phyloP scores from a whole-genome alignment of 2,329 filamentous ascomycete species.

The Arthrobotrys megalospora region DNA sequence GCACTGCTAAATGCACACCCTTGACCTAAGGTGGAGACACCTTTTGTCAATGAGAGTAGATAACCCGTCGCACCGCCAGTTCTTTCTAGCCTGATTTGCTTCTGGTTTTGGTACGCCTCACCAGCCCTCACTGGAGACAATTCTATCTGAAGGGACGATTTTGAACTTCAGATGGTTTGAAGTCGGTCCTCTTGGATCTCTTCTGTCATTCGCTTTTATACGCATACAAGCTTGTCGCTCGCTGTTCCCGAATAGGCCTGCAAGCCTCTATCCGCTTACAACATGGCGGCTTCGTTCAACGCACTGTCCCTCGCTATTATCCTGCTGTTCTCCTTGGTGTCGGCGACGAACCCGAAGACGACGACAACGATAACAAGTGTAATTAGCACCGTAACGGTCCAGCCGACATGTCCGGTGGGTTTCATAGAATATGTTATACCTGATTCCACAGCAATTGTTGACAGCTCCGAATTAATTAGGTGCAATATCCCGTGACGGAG shows the following conservation, averaged over 20 bases:
- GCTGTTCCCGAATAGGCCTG: constrained; percentile 53
- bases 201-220: constrained; percentile 59
- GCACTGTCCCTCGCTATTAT: constrained; percentile 51
- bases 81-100: constrained; percentile 43
- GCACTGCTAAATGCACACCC: constrained; percentile 46
- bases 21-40: constrained; percentile 49
- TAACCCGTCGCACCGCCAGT: constrained; percentile 60
- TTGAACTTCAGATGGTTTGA: constrained; percentile 61
- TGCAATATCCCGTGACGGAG: not conserved
- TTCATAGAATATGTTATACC: not conserved
- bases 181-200: constrained; percentile 43
- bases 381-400: not conserved
- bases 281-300: constrained; percentile 48
- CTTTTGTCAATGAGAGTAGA: constrained; percentile 48
- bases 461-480: constrained; percentile 20
- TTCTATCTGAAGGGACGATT: constrained; percentile 58
- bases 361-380: constrained; percentile 6
- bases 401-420: constrained; percentile 29
- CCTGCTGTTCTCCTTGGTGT: constrained; percentile 18
- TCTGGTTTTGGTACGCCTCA: constrained; percentile 57
- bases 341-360: constrained; percentile 13
- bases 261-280: constrained; percentile 44
- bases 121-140: constrained; percentile 61
- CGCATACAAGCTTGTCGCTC: constrained; percentile 50
- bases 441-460: constrained; percentile 3